A percentile compares a stretch with the other conserved stretches of the same genome.
phyloP scores from a whole-genome alignment of 2,329 filamentous ascomycete genomes.

The Exophiala sideris region DNA sequence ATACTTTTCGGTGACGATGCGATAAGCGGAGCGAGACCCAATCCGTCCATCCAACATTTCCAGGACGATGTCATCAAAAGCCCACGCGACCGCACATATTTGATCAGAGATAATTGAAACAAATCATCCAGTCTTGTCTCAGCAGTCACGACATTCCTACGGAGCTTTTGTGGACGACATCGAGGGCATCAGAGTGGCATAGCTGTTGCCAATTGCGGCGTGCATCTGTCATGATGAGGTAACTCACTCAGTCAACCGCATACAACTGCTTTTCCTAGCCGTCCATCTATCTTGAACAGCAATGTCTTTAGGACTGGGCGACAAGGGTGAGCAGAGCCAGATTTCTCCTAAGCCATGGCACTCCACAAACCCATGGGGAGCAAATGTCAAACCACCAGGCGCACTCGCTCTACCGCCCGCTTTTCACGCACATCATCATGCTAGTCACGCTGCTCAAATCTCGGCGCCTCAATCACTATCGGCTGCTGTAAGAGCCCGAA shows the following conservation, averaged over 20 bases:
- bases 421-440: not conserved
- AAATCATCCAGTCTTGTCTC: not conserved
- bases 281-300: not conserved
- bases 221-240: slow-evolving; percentile 10
- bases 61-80: not conserved
- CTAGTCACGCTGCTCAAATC: slow-evolving; percentile 8
- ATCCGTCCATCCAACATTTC: not conserved
- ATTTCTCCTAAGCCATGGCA: slow-evolving; percentile 22
- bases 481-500: slow-evolving; percentile 65
- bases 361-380: slow-evolving; percentile 23
- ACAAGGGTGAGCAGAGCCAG: slow-evolving; percentile 7
- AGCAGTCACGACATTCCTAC: too few species aligned
- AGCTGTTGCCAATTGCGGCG: too few species aligned
- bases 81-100: slow-evolving; percentile 1
- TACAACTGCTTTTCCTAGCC: not conserved
- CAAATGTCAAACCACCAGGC: slow-evolving; percentile 44
- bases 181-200: too few species aligned
- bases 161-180: too few species aligned
- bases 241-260: not conserved
- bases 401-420: slow-evolving; percentile 41
- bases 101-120: not conserved
- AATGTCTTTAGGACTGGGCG: slow-evolving; percentile 15
- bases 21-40: not conserved
- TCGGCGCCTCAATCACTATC: slow-evolving; percentile 46
- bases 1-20: too few species aligned